phyloP scores from a whole-genome alignment of 2,329 filamentous ascomycete species.

The Curvularia spicifera region DNA sequence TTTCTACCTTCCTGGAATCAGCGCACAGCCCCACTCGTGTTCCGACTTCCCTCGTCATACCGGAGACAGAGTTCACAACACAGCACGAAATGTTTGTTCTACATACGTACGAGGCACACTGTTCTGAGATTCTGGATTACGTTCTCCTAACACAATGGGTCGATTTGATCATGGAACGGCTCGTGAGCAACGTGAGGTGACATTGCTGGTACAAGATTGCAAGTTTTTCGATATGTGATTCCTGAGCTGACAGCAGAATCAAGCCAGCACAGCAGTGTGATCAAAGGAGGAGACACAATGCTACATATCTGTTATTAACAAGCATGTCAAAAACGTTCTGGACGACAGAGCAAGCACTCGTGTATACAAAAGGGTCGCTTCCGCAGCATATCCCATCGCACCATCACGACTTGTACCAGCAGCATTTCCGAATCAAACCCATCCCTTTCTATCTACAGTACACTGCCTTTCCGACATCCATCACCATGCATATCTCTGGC shows the following conservation, averaged over 20 bases:
- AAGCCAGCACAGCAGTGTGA: conserved; percentile 2
- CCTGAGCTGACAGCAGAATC: neutral
- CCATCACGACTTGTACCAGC: neutral
- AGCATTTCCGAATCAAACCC: neutral
- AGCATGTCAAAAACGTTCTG: neutral
- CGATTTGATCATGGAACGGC: neutral
- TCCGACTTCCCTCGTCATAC: neutral
- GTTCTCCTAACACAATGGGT: neutral
- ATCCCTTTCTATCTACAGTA: neutral
- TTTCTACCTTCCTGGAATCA: neutral
- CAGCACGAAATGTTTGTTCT: neutral
- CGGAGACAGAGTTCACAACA: neutral
- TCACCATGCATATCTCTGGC: conserved; percentile 25
- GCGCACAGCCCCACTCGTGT: neutral
- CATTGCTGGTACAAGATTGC: neutral
- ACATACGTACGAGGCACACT: neutral
- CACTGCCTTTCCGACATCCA: neutral
- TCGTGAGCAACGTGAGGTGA: conserved; percentile 1
- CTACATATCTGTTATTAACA: conserved; percentile 2
- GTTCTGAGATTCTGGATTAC: neutral
- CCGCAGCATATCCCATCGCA: neutral
- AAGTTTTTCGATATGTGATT: neutral
- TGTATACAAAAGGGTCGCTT: conserved; percentile 18
- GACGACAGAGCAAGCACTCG: neutral
- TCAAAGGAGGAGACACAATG: conserved; percentile 16